These are phyloP conservation scores for Deinandra increscens DNA, from an alignment of 129 eudicot species.

Conservation along the genomic window DNA sequence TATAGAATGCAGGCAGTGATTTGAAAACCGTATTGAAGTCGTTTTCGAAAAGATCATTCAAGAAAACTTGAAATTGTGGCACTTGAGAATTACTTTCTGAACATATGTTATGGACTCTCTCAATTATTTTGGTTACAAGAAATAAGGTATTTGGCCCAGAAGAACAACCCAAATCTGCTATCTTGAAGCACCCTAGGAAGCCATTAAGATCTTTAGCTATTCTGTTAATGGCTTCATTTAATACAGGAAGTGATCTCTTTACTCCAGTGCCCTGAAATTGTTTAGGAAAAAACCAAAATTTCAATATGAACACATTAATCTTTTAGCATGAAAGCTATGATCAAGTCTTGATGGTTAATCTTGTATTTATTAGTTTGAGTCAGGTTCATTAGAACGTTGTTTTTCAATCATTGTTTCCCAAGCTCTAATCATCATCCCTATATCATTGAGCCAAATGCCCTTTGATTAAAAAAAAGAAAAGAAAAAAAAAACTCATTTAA, in stretches of 20 bases:
- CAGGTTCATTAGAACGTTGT: no score
- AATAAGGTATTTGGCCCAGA: conserved; percentile 29
- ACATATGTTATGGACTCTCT: neutral
- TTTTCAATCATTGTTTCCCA: no score
- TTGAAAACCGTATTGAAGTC: conserved; percentile 30
- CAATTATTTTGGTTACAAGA: conserved; percentile 13
- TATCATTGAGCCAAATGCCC: no score
- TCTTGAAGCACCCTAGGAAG: conserved; percentile 8
- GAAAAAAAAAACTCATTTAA: no score
- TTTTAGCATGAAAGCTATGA: no score
- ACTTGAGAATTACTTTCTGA: neutral
- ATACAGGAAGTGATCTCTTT: neutral
- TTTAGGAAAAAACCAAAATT: no score
- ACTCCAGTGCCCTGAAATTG: conserved; percentile 4
- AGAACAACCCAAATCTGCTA: conserved; percentile 40
- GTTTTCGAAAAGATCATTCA: conserved; percentile 31
- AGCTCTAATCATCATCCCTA: no score
- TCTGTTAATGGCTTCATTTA: conserved; percentile 20
- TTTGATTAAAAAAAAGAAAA: no score
- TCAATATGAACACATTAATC: no score
- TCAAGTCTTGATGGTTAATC: no score
- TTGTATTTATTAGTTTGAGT: no score
- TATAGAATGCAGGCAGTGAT: conserved; percentile 21
- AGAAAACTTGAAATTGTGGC: conserved; percentile 32
- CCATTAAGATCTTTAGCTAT: conserved; percentile 4